These are phyloP conservation scores for Cutaneotrichosporon cutaneum DNA, from an alignment of 1,284 basidiomycete genomes.

Conservation along the genomic window DNA sequence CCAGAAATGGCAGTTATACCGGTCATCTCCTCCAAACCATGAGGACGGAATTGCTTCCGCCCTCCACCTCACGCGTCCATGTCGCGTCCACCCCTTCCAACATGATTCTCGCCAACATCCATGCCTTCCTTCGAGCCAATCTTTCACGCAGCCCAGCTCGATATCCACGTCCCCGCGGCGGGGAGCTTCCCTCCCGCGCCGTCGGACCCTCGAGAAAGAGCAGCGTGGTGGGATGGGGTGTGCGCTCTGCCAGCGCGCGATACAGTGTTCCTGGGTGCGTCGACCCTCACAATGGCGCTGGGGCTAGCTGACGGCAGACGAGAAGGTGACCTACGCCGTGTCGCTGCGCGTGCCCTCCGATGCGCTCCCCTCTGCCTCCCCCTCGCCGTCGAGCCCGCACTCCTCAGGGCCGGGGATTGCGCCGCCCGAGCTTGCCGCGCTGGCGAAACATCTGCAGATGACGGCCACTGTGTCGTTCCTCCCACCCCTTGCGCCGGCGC, in stretches of 20 bases:
- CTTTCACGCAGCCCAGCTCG: slow-evolving; percentile 45
- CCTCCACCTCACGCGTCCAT: not conserved
- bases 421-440: slow-evolving; percentile 11
- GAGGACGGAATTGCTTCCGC: no score
- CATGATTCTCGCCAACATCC: not conserved
- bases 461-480: slow-evolving; percentile 79
- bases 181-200: not conserved
- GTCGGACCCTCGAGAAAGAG: slow-evolving; percentile 36
- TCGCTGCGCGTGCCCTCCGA: slow-evolving; percentile 58
- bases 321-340: slow-evolving; percentile 70
- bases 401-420: not conserved
- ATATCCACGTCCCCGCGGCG: slow-evolving; percentile 61
- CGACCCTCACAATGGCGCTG: no score
- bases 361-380: slow-evolving; percentile 26
- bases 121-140: not conserved
- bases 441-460: slow-evolving; percentile 56
- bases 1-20: no score
- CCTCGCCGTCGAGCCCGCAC: not conserved
- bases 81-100: not conserved
- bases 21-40: no score
- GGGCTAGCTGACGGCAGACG: slow-evolving; percentile 57
- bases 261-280: slow-evolving; percentile 66
- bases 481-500: slow-evolving; percentile 53
- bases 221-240: slow-evolving; percentile 61
- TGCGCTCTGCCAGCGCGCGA: slow-evolving; percentile 54